phyloP scores from a whole-genome alignment of 2,329 filamentous ascomycete species.

The Ophiostoma angusticollis region DNA sequence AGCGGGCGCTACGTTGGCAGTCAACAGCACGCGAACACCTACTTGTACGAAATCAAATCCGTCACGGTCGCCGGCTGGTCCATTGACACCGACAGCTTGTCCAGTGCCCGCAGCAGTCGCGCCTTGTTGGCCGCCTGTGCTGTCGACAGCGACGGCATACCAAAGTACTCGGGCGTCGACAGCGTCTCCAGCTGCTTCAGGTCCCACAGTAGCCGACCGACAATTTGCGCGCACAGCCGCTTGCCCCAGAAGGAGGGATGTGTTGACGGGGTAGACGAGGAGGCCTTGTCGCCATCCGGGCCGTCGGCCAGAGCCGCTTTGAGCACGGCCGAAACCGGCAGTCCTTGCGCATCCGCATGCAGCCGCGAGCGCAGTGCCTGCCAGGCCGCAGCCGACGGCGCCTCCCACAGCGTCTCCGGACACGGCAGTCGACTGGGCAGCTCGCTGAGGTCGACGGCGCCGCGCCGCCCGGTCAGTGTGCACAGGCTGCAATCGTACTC shows the following conservation, averaged over 20 bases:
- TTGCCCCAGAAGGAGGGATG: slow-evolving; percentile 17
- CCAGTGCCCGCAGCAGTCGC: slow-evolving; percentile 13
- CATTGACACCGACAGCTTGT: slow-evolving; percentile 14
- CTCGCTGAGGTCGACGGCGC: slow-evolving; percentile 19
- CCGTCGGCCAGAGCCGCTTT: slow-evolving; percentile 11
- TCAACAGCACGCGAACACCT: slow-evolving; percentile 6
- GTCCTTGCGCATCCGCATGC: slow-evolving; percentile 11
- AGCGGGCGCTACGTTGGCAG: too few relatives aligned
- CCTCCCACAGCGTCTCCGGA: slow-evolving; percentile 19
- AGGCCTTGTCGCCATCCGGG: neutral
- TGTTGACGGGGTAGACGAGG: neutral
- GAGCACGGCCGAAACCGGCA: slow-evolving; percentile 10
- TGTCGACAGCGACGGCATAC: slow-evolving; percentile 16
- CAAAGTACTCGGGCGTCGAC: slow-evolving; percentile 17
- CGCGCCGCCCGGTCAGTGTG: slow-evolving; percentile 19
- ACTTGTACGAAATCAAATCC: slow-evolving; percentile 21
- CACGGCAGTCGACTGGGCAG: slow-evolving; percentile 19
- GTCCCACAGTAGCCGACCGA: slow-evolving; percentile 21
- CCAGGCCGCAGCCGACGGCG: slow-evolving; percentile 19
- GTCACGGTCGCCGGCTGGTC: slow-evolving; percentile 15
- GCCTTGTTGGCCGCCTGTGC: slow-evolving; percentile 17
- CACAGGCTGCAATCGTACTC: slow-evolving; percentile 23
- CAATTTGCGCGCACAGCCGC: slow-evolving; percentile 18
- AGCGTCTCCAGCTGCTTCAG: slow-evolving; percentile 19
- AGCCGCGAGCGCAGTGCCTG: slow-evolving; percentile 14